Evolutionary conservation across 164 flowering plant genomes (phyloP), one percentile per base, ranked within the genome.

Genomic region (Kalanchoe fedtschenkoi): DNA sequence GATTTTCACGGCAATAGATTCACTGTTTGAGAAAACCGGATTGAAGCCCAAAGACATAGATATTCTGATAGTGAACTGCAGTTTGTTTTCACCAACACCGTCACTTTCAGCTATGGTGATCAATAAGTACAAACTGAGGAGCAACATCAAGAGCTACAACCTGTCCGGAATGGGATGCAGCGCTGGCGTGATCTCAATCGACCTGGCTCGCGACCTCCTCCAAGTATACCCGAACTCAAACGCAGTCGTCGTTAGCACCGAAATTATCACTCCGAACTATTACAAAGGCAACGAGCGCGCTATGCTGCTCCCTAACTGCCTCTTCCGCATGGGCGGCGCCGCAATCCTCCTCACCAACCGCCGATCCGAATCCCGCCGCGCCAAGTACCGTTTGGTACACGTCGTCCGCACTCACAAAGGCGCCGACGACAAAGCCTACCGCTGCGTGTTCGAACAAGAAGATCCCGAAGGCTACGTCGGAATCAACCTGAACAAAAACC

Each of bases 281-380:
- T 58, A 58, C 61, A 30, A 35, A 58, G 61, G 61, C 19, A 58
- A 58, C 61, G 39, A 58, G 17, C 37, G 61, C 3, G 61, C 61
- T 33, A 58, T 58, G 61, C 41, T 58, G 14, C n/a, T 58, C 10
- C 61, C 61, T 21, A 58, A 58, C 26, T 58, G 61, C 41, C 61
- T 58, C 61, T 58, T 58, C 41, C 61, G 61, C 26, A 58, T 58
- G 61, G 61, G 61, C 21, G 61, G 61, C 35, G 61, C 61, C 26
- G 61, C 61, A 0, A 58, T 58, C 28, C 35, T 58, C 15, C 61
- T 58, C 39, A 33, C 61, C 26, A 58, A 58, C 41, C 61, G 61
- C 10, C 37, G 41, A 35, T 58, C 61, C 15, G 41, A 0, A 16
- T 33, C 39, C 26, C 3, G 61, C 10, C 13, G 21, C 3, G 61